Conservation (phyloP, 1,139 yeast genomes). For the Wickerhamomyces sp. region DNA sequence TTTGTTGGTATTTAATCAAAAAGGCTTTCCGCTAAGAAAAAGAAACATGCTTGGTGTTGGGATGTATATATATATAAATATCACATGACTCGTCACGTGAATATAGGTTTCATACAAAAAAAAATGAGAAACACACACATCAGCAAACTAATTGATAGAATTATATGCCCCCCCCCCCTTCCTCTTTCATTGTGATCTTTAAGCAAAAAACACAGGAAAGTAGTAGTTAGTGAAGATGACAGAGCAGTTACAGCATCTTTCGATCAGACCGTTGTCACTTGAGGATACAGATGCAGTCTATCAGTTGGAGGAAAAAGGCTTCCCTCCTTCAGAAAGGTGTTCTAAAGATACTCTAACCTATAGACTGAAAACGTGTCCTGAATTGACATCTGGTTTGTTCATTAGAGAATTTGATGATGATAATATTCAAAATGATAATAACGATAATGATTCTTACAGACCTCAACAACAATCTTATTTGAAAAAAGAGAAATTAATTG, state of each 20-base stretch:
- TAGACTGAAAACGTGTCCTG: slow-evolving; percentile 80
- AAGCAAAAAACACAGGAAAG: too few species aligned
- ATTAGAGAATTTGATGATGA: slow-evolving; percentile 52
- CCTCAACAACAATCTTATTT: slow-evolving; percentile 49
- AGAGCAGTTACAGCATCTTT: slow-evolving; percentile 54
- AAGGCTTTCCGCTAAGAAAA: too few species aligned
- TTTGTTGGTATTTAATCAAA: too few species aligned
- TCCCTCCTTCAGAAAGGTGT: slow-evolving; percentile 65
- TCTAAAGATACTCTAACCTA: slow-evolving; percentile 58
- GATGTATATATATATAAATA: too few species aligned
- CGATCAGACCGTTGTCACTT: slow-evolving; percentile 75
- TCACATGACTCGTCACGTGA: too few species aligned
- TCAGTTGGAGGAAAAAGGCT: slow-evolving; percentile 64
- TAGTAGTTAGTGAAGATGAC: neutral
- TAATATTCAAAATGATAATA: too few species aligned
- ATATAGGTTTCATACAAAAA: too few species aligned
- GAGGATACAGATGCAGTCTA: slow-evolving; percentile 62
- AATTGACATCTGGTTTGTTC: slow-evolving; percentile 82
- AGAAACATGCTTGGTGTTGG: too few species aligned
- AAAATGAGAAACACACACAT: too few species aligned
- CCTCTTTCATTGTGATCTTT: too few species aligned
- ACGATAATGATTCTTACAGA: slow-evolving; percentile 31
- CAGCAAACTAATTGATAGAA: too few species aligned
- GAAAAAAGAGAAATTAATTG: slow-evolving; percentile 65
- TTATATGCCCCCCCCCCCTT: too few species aligned